Percentiles rank a stretch among this genome's conserved stretches.
phyloP scores from a whole-genome alignment of 2,329 filamentous ascomycete genomes.

The Beauveria sp. region DNA sequence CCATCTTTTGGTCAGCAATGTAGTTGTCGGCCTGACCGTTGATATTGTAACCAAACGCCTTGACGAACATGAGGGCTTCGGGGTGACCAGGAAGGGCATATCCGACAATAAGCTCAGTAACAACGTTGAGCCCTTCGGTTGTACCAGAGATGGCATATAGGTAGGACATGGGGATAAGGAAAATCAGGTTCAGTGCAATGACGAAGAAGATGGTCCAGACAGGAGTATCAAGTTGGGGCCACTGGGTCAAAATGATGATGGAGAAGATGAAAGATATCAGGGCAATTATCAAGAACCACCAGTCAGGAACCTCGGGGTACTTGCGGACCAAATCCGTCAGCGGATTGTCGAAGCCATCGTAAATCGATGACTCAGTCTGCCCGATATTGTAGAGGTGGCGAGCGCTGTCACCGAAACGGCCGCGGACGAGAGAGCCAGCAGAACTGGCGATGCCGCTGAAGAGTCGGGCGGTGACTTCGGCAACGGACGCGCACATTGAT shows the following conservation, averaged over 20 bases:
- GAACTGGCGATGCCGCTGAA: constrained; percentile 21
- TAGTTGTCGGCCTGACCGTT: constrained; percentile 35
- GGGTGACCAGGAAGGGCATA: constrained; percentile 26
- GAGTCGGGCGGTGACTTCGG: not conserved
- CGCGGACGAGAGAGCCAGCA: constrained; percentile 21
- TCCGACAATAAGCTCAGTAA: constrained; percentile 32
- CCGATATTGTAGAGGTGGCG: constrained; percentile 31
- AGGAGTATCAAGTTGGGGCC: constrained; percentile 22
- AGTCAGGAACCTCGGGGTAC: constrained; percentile 41
- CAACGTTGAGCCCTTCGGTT: constrained; percentile 39
- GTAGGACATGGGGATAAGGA: constrained; percentile 33
- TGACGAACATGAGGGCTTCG: constrained; percentile 51
- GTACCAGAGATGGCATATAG: constrained; percentile 35
- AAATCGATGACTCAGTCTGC: constrained; percentile 30
- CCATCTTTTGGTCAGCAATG: constrained; percentile 27
- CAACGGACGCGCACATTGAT: not conserved
- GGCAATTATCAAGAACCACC: constrained; percentile 30
- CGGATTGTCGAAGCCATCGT: constrained; percentile 32
- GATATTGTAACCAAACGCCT: constrained; percentile 33
- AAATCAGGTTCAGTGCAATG: constrained; percentile 30
- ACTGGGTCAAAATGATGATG: constrained; percentile 23
- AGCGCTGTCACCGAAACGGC: constrained; percentile 24
- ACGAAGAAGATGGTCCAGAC: constrained; percentile 25
- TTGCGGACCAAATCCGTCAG: constrained; percentile 35
- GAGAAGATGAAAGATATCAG: constrained; percentile 24